Conservation (phyloP, 2,329 filamentous ascomycete genomes). For the Xylogone sp. region DNA sequence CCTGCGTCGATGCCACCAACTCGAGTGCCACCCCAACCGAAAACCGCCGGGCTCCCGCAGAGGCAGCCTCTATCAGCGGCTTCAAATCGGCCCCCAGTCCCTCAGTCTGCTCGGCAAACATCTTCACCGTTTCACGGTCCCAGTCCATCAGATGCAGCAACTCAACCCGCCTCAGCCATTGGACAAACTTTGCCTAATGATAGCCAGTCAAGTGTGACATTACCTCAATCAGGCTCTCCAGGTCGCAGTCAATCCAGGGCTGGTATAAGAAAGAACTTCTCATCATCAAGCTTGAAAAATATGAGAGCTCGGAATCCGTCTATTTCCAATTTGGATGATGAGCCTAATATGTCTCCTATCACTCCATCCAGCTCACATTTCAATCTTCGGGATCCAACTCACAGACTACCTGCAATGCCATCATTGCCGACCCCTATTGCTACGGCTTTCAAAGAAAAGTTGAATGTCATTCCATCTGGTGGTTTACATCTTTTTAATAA, state of each 20-base stretch:
- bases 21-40: slow-evolving; percentile 14
- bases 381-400: slow-evolving; percentile 35
- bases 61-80: slow-evolving; percentile 11
- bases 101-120: slow-evolving; percentile 20
- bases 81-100: slow-evolving; percentile 15
- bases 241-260: slow-evolving; percentile 39
- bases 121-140: slow-evolving; percentile 22
- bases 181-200: slow-evolving; percentile 23
- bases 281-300: slow-evolving; percentile 66
- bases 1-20: slow-evolving; percentile 24
- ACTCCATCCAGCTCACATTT: slow-evolving; percentile 64
- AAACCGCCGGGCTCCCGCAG: slow-evolving; percentile 21
- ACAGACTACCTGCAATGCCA: slow-evolving; percentile 52
- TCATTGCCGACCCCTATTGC: slow-evolving; percentile 65
- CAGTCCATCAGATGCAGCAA: slow-evolving; percentile 20
- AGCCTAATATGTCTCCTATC: slow-evolving; percentile 63
- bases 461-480: slow-evolving; percentile 54
- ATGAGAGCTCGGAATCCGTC: slow-evolving; percentile 74
- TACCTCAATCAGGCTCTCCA: slow-evolving; percentile 50
- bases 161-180: slow-evolving; percentile 27
- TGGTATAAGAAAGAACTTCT: slow-evolving; percentile 62
- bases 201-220: slow-evolving; percentile 30
- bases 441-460: slow-evolving; percentile 55
- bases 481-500: slow-evolving; percentile 82
- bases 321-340: slow-evolving; percentile 54